phyloP scores from a whole-genome alignment of 495 filamentous ascomycete species.

The Neurospora tetraspora region DNA sequence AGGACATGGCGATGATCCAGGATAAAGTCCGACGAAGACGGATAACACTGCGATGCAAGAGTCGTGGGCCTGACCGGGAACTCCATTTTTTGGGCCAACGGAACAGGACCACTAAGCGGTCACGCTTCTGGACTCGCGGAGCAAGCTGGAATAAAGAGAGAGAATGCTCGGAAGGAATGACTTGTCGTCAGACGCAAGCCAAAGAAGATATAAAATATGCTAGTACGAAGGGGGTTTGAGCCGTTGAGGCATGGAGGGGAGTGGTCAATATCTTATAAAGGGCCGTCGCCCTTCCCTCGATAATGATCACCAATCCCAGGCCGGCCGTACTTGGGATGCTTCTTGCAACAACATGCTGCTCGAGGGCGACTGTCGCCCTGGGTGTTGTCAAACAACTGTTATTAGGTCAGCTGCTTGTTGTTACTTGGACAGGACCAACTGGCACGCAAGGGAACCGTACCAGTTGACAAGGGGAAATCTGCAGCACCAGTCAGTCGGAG shows the following conservation, averaged over 20 bases:
- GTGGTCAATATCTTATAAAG: constrained; percentile 16
- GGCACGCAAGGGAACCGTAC: constrained; percentile 34
- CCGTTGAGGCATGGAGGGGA: constrained; percentile 11
- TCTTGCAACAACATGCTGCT: constrained; percentile 6
- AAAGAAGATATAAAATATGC: constrained; percentile 26
- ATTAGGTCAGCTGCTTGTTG: neutral
- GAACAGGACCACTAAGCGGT: neutral
- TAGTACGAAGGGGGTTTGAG: neutral
- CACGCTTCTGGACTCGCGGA: constrained; percentile 7
- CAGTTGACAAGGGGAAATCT: constrained; percentile 7
- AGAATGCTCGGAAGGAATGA: constrained; percentile 42
- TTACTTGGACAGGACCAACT: constrained; percentile 11
- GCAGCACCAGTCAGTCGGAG: constrained; percentile 3
- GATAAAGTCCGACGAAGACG: constrained; percentile 9
- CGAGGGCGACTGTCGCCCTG: constrained; percentile 8
- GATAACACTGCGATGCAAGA: constrained; percentile 20
- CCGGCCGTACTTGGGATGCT: constrained; percentile 10
- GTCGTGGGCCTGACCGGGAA: constrained; percentile 15
- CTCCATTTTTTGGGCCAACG: constrained; percentile 14
- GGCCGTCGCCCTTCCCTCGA: constrained; percentile 4
- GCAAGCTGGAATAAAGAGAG: constrained; percentile 44
- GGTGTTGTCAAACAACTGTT: neutral
- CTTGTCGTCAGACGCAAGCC: constrained; percentile 20
- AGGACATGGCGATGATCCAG: constrained; percentile 11
- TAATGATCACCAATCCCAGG: constrained; percentile 5